Conservation (phyloP, 345 rosid genomes). For the Citrus glauca region DNA sequence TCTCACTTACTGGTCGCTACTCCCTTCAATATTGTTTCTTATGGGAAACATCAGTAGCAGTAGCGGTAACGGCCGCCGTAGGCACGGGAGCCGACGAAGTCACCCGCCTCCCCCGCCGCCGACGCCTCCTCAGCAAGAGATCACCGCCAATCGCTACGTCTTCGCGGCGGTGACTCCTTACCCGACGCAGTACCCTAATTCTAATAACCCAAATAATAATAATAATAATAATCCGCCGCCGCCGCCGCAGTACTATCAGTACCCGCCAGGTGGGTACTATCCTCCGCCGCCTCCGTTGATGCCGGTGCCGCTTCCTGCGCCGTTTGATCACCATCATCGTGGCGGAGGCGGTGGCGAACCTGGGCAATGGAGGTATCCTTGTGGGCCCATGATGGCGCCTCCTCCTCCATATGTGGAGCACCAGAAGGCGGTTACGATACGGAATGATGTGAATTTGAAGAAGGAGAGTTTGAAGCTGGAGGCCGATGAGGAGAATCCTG, state of each 20-base stretch:
- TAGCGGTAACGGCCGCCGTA: constrained; percentile 51
- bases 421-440: constrained; percentile 76
- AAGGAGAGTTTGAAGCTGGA: constrained; percentile 69
- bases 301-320: constrained; percentile 54
- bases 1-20: neutral
- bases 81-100: constrained; percentile 44
- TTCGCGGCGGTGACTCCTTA: constrained; percentile 90
- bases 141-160: constrained; percentile 62
- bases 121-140: constrained; percentile 61
- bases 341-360: constrained; percentile 38
- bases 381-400: constrained; percentile 33
- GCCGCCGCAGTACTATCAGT: constrained; percentile 54
- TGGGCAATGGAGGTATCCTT: constrained; percentile 42
- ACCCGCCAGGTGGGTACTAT: constrained; percentile 47
- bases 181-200: constrained; percentile 57
- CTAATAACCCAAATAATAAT: constrained; percentile 44
- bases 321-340: constrained; percentile 62
- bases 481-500: constrained; percentile 55
- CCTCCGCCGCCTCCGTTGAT: constrained; percentile 48
- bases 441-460: constrained; percentile 77
- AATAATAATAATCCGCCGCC: constrained; percentile 42
- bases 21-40: neutral
- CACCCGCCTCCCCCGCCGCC: constrained; percentile 50
- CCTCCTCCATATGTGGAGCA: constrained; percentile 67
- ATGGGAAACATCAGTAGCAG: constrained; percentile 76